These are phyloP conservation scores for Cryptosporidium ubiquitum DNA, from an alignment of 169 alveolate genomes.

Conservation along the genomic window DNA sequence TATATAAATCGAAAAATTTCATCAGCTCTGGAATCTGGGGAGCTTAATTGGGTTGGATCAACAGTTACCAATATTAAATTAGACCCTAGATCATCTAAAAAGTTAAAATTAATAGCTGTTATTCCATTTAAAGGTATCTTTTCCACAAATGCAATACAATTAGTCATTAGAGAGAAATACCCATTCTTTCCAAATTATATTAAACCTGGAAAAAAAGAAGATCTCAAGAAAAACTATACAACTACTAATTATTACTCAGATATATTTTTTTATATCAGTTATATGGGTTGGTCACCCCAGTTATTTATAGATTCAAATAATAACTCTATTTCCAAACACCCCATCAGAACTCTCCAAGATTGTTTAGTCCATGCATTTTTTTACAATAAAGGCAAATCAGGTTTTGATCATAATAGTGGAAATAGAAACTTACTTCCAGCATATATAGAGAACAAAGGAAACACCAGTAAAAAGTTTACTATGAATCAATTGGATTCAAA, in stretches of 20 bases:
- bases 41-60: conserved; percentile 56
- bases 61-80: conserved; percentile 17
- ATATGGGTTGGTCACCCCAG: background rate
- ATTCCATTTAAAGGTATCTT: conserved; percentile 57
- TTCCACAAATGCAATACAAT: conserved; percentile 41
- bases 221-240: background rate
- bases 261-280: background rate
- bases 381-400: background rate
- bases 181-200: conserved; percentile 27
- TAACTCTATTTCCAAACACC: background rate
- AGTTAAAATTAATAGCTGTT: conserved; percentile 7
- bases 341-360: background rate
- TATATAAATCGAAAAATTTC: background rate
- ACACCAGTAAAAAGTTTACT: background rate
- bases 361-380: background rate
- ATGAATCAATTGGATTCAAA: background rate
- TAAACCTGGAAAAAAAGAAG: background rate
- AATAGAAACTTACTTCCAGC: conserved; percentile 36
- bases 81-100: conserved; percentile 25
- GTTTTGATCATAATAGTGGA: background rate
- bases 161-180: conserved; percentile 14
- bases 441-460: conserved; percentile 22
- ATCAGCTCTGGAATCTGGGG: conserved; percentile 41
- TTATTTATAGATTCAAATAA: background rate
- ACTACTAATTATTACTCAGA: background rate